Percentiles rank a stretch among this genome's conserved stretches.
These are phyloP conservation scores for Verticillium albo-atrum DNA, from an alignment of 2,329 filamentous ascomycete species.

Conservation along the genomic window DNA sequence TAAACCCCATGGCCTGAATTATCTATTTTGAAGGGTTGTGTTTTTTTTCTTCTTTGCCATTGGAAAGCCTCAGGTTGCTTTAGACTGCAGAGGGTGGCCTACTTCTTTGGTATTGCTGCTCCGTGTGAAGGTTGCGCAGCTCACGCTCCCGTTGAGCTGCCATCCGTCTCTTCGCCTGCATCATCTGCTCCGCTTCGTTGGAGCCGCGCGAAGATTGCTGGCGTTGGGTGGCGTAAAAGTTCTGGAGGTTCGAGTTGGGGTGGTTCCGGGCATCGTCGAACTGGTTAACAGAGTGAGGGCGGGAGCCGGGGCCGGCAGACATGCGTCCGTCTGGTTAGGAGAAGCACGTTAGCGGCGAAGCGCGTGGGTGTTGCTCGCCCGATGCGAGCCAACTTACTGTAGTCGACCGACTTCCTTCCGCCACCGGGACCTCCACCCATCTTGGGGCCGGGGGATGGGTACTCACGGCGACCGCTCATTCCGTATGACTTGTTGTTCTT, in stretches of 20 bases:
- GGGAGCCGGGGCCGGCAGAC: constrained; percentile 56
- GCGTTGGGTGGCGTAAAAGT: constrained; percentile 90
- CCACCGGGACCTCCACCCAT: constrained; percentile 19
- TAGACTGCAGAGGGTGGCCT: constrained; percentile 75
- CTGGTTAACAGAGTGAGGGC: constrained; percentile 82
- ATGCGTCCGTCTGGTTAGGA: constrained; percentile 62
- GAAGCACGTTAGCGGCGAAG: constrained; percentile 16
- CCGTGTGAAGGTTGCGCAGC: constrained; percentile 98
- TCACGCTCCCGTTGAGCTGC: constrained; percentile 98
- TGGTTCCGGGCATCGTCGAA: constrained; percentile 68
- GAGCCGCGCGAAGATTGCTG: constrained; percentile 81
- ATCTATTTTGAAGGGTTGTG: constrained; percentile 25
- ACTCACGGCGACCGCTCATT: constrained; percentile 73
- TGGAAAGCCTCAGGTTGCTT: constrained; percentile 42
- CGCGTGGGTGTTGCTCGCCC: constrained; percentile 11
- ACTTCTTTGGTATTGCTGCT: constrained; percentile 99
- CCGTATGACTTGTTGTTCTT: constrained; percentile 95
- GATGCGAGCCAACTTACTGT: constrained; percentile 18
- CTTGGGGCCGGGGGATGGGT: constrained; percentile 54
- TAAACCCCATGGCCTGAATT: constrained; percentile 14
- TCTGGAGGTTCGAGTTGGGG: constrained; percentile 79
- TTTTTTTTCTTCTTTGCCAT: constrained; percentile 29
- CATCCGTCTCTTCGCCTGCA: constrained; percentile 99
- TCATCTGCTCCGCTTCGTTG: constrained; percentile 94
- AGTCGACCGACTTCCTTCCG: constrained; percentile 20